These are phyloP conservation scores for Cucumis melo DNA, from an alignment of 306 rosid species.

Conservation along the genomic window DNA sequence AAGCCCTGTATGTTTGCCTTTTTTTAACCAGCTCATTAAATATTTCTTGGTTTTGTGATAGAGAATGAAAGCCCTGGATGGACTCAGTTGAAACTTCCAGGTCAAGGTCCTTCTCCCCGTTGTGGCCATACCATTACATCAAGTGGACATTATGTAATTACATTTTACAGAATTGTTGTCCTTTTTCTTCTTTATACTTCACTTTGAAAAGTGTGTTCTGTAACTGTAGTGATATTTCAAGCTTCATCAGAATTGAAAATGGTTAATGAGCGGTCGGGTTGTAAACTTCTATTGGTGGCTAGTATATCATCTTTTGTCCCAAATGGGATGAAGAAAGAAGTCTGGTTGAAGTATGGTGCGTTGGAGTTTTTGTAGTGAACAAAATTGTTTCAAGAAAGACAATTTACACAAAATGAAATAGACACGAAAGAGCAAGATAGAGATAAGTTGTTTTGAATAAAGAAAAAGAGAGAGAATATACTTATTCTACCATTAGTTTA, in stretches of 20 bases:
- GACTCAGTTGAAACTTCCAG: slow-evolving; percentile 98
- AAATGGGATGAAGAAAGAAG: background rate
- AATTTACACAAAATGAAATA: background rate
- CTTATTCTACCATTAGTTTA: background rate
- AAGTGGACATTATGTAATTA: slow-evolving; percentile 75
- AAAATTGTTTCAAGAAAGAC: background rate
- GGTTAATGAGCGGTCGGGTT: background rate
- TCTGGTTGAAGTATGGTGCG: background rate
- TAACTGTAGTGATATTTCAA: background rate
- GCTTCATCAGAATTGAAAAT: background rate
- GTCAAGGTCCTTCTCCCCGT: slow-evolving; percentile 90
- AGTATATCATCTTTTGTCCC: background rate
- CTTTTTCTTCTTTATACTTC: background rate
- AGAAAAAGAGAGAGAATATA: background rate
- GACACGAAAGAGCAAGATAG: background rate
- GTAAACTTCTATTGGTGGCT: background rate
- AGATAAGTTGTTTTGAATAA: background rate
- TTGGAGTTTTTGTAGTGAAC: background rate
- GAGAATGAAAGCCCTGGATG: slow-evolving; percentile 91
- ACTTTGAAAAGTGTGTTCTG: background rate
- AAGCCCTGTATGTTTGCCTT: background rate
- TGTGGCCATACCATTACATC: slow-evolving; percentile 87
- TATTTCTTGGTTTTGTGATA: slow-evolving; percentile 19
- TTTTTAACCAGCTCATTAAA: background rate
- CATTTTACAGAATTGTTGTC: slow-evolving; percentile 6